Conservation (phyloP, 306 rosid species). For the Castanopsis chinensis region DNA sequence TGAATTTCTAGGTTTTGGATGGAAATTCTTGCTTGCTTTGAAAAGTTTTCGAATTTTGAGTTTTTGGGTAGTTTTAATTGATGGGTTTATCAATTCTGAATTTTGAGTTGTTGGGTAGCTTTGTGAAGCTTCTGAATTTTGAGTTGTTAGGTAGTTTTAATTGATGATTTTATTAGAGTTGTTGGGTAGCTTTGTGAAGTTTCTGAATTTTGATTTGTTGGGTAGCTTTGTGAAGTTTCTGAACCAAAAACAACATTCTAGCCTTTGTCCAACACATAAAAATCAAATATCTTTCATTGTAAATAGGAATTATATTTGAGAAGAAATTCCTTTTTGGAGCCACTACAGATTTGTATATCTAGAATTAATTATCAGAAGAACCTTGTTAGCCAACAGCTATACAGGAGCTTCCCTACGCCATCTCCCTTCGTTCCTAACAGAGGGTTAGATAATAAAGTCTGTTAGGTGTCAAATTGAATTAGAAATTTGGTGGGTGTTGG, state of each 20-base stretch:
- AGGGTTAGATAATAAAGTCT: too few species aligned
- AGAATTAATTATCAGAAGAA: conserved; percentile 26
- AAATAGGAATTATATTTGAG: background rate
- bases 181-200: too few species aligned
- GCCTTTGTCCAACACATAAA: background rate
- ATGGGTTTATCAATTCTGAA: too few species aligned
- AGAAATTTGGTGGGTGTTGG: too few species aligned
- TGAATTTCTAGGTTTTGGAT: conserved; percentile 18
- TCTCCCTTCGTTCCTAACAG: too few species aligned
- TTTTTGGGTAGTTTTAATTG: background rate
- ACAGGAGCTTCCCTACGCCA: conserved; percentile 80
- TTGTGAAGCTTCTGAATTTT: too few species aligned
- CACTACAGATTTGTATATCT: conserved; percentile 7
- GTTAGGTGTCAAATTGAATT: too few species aligned
- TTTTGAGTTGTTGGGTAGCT: too few species aligned
- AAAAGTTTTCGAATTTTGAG: conserved; percentile 14
- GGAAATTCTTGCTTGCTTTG: conserved; percentile 3
- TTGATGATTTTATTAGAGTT: background rate
- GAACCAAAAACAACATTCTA: background rate
- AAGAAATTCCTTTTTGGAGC: conserved; percentile 6
- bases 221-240: too few species aligned
- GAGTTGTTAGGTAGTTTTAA: background rate
- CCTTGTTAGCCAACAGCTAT: conserved; percentile 94
- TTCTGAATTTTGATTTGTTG: too few species aligned
- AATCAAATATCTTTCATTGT: background rate